Percentiles rank a stretch among this genome's conserved stretches.
Evolutionary conservation across 176 grass and related monocot species (phyloP).

Genomic region (Musa troglodytarum): DNA sequence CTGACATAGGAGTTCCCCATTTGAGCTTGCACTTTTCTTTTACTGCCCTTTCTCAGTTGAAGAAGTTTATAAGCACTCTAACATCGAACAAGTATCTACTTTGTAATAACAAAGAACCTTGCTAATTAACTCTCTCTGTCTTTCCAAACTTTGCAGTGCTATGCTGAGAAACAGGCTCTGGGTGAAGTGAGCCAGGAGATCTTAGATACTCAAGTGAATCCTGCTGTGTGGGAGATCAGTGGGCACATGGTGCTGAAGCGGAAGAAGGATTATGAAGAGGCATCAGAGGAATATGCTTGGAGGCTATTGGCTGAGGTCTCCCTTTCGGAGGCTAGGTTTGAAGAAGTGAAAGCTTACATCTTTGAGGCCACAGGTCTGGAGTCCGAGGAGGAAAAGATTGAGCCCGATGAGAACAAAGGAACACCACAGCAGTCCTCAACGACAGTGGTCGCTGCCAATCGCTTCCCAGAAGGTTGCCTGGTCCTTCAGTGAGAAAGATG

Average conservation of each 20-base stretch:
- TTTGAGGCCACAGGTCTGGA: conserved; percentile 62
- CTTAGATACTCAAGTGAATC: conserved; percentile 94
- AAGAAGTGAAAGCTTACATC: conserved; percentile 78
- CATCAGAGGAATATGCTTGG: conserved; percentile 74
- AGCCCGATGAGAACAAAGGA: conserved; percentile 13
- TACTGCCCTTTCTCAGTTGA: not conserved
- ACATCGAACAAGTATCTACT: not conserved
- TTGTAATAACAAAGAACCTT: not conserved
- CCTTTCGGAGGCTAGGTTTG: conserved; percentile 76
- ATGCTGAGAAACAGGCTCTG: conserved; percentile 92
- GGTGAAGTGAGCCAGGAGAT: conserved; percentile 84
- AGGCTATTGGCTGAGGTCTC: conserved; percentile 81
- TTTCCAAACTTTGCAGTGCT: conserved; percentile 43
- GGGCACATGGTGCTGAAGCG: conserved; percentile 92
- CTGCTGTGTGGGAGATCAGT: conserved; percentile 96
- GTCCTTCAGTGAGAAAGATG: conserved; percentile 47
- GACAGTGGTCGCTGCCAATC: conserved; percentile 7
- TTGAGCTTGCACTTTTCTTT: not conserved
- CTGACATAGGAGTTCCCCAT: not conserved
- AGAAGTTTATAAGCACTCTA: not conserved
- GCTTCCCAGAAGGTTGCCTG: conserved; percentile 66
- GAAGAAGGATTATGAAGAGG: conserved; percentile 70
- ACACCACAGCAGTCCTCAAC: conserved; percentile 16
- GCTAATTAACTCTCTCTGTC: not conserved
- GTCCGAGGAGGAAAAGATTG: conserved; percentile 20